Conservation (phyloP, 345 rosid genomes). For the Syzygium aqueum region DNA sequence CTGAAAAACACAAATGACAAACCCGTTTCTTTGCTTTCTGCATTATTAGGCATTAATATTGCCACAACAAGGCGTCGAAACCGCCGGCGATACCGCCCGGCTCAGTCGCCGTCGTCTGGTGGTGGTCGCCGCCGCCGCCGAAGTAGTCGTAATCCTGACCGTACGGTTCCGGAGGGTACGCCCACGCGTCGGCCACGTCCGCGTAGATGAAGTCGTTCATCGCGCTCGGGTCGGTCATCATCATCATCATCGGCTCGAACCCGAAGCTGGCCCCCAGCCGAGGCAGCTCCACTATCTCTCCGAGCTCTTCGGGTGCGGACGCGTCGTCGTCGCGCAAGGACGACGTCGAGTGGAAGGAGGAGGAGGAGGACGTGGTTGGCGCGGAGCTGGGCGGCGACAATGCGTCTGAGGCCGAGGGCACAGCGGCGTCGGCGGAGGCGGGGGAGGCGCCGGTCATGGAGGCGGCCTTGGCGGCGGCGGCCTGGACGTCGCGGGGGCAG, state of each 20-base stretch:
- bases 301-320: slow-evolving; percentile 45
- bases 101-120: slow-evolving; percentile 26
- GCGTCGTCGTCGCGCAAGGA: neutral
- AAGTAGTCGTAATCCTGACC: neutral
- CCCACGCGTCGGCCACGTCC: slow-evolving; percentile 41
- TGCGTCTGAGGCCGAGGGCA: neutral
- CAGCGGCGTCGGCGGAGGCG: neutral
- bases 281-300: slow-evolving; percentile 84
- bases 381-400: neutral
- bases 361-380: neutral
- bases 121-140: neutral
- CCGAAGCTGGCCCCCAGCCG: slow-evolving; percentile 44
- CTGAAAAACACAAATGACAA: neutral
- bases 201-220: slow-evolving; percentile 48
- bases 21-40: neutral
- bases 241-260: neutral
- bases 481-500: slow-evolving; percentile 84
- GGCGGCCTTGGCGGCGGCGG: slow-evolving; percentile 89
- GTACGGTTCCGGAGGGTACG: slow-evolving; percentile 9
- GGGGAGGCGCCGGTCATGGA: slow-evolving; percentile 30
- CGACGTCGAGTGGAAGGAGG: neutral
- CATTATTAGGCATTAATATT: slow-evolving; percentile 14
- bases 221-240: slow-evolving; percentile 19
- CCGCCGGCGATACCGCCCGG: slow-evolving; percentile 6
- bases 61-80: slow-evolving; percentile 34